Conservation (phyloP, 2,329 filamentous ascomycete genomes). For the Trichoderma sp. region DNA sequence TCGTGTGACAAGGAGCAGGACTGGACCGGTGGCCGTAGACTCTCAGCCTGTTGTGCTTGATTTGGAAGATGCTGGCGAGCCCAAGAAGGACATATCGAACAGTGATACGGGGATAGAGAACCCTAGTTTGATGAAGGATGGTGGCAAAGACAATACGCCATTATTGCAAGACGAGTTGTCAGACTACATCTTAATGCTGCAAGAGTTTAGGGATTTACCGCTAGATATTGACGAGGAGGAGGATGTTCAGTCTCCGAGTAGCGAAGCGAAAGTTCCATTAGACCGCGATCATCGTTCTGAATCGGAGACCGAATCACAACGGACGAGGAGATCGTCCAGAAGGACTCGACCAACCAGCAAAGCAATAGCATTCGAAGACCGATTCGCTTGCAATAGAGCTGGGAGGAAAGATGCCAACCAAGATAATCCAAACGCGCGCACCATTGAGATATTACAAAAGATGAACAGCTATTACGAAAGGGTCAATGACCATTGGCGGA, state of each 20-base stretch:
- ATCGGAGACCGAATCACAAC: slow-evolving; percentile 28
- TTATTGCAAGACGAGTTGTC: slow-evolving; percentile 57
- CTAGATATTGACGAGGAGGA: slow-evolving; percentile 54
- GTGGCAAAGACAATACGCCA: neutral
- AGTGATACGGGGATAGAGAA: neutral
- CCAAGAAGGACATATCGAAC: neutral
- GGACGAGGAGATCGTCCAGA: slow-evolving; percentile 24
- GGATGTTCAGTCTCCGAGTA: slow-evolving; percentile 32
- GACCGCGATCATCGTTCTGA: slow-evolving; percentile 18
- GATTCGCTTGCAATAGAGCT: slow-evolving; percentile 57
- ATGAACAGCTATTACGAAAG: slow-evolving; percentile 79
- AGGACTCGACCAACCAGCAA: slow-evolving; percentile 31
- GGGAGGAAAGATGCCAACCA: slow-evolving; percentile 46
- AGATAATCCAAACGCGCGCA: slow-evolving; percentile 70
- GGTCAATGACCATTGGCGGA: slow-evolving; percentile 76
- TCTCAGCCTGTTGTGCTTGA: slow-evolving; percentile 33
- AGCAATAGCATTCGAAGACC: slow-evolving; percentile 44
- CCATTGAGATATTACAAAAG: slow-evolving; percentile 73
- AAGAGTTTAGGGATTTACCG: slow-evolving; percentile 60
- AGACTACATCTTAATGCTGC: slow-evolving; percentile 63
- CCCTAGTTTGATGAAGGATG: neutral
- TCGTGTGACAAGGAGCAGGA: neutral
- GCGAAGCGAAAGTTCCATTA: slow-evolving; percentile 11
- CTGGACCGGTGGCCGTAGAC: slow-evolving; percentile 25
- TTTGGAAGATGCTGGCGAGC: slow-evolving; percentile 20